These are phyloP conservation scores for Sistotremastrum niveocremeum DNA, from an alignment of 768 basidiomycete species.

Conservation along the genomic window DNA sequence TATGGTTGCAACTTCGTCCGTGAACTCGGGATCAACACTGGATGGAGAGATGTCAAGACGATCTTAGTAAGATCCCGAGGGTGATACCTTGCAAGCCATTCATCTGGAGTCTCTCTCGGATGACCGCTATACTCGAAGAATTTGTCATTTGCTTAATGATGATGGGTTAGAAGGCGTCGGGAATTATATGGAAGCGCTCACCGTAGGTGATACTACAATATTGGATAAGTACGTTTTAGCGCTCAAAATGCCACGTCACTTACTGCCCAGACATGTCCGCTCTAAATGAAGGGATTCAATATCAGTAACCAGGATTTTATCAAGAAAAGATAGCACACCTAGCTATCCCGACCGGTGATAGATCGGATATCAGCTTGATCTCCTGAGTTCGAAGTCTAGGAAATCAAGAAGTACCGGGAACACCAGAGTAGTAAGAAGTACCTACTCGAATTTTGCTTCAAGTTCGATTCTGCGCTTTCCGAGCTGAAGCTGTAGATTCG, in stretches of 20 bases:
- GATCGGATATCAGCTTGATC: constrained; percentile 16
- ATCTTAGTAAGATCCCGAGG: no score
- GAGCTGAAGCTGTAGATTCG: constrained; percentile 24
- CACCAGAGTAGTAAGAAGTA: no score
- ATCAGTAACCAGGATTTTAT: no score
- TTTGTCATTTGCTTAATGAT: no score
- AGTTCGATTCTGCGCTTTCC: constrained; percentile 19
- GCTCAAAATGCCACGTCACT: no score
- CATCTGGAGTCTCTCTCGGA: no score
- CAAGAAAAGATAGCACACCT: constrained; percentile 2
- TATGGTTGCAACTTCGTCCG: background rate
- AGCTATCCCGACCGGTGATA: constrained; percentile 19
- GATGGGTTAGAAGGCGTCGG: background rate
- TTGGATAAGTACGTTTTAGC: no score
- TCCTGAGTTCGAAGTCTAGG: constrained; percentile 15
- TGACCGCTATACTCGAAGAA: no score
- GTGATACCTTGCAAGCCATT: no score
- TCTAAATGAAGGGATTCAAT: no score
- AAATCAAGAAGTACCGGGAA: constrained; percentile 9
- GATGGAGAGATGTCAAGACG: no score
- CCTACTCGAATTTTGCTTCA: background rate
- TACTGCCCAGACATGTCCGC: no score
- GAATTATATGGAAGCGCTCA: background rate
- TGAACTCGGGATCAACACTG: background rate
- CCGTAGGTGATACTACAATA: background rate